These are phyloP conservation scores for Syzygium oleosum DNA, from an alignment of 345 rosid genomes.

Conservation along the genomic window DNA sequence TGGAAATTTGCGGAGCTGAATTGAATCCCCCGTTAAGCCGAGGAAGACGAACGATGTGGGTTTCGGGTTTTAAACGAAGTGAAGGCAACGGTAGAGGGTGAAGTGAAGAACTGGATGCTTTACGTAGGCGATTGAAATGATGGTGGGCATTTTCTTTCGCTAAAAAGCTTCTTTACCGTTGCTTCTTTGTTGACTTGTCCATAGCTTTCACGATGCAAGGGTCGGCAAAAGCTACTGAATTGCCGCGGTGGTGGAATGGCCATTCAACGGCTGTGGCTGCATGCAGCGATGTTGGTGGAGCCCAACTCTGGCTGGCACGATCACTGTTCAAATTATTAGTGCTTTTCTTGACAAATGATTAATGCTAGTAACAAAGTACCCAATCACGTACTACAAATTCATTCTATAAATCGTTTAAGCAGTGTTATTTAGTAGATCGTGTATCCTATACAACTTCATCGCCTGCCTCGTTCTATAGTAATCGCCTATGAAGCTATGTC, in stretches of 20 bases:
- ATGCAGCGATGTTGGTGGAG: not conserved
- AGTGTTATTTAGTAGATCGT: not conserved
- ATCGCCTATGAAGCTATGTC: not conserved
- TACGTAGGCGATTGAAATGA: not conserved
- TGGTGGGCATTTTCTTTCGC: not conserved
- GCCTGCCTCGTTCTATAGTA: not conserved
- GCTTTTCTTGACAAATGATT: not conserved
- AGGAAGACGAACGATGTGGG: not conserved
- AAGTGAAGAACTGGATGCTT: conserved; percentile 1
- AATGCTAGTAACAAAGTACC: not conserved
- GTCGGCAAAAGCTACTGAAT: not conserved
- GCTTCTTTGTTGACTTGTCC: not conserved
- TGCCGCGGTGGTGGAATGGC: not conserved
- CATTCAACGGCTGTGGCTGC: not conserved
- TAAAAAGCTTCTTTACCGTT: not conserved
- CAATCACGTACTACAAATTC: not conserved
- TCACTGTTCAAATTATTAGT: not conserved
- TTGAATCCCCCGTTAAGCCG: not conserved
- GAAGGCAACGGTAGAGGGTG: not conserved
- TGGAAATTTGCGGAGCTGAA: not conserved
- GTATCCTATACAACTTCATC: not conserved
- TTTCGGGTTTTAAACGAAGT: not conserved
- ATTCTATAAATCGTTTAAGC: not conserved
- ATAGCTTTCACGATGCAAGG: not conserved
- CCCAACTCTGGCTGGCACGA: not conserved